Evolutionary conservation across 257 asterid genomes (phyloP).

Genomic region (Solanum etuberosum): DNA sequence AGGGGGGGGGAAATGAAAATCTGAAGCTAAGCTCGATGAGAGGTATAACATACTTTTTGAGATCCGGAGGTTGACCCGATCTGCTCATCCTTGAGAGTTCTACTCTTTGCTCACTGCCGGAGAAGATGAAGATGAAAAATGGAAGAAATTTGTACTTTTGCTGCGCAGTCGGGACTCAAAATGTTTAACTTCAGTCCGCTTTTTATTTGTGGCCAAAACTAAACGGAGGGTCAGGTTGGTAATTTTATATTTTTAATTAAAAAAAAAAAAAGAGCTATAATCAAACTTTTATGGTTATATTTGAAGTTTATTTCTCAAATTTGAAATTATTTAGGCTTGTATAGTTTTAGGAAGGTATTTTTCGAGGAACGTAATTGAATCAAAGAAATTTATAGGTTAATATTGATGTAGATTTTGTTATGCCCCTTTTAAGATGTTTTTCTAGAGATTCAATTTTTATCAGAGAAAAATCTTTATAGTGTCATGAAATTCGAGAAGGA

Average conservation of each 20-base stretch:
- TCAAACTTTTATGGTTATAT: no score
- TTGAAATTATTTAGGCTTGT: no score
- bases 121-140: not conserved
- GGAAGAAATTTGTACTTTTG: not conserved
- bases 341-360: no score
- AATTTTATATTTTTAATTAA: no score
- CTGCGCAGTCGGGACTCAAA: not conserved
- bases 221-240: not conserved
- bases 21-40: not conserved
- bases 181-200: not conserved
- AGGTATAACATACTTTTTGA: not conserved
- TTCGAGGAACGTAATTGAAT: no score
- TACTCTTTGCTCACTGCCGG: not conserved
- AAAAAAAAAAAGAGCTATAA: no score
- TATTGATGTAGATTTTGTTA: not conserved
- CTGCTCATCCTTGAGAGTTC: not conserved
- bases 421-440: no score
- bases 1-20: not conserved
- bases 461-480: not conserved
- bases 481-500: not conserved
- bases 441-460: not conserved
- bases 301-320: no score
- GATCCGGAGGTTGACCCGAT: conserved; percentile 3
- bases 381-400: not conserved
- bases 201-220: not conserved